These are phyloP conservation scores for Eucalyptus tenuipes DNA, from an alignment of 345 rosid species.

Conservation along the genomic window DNA sequence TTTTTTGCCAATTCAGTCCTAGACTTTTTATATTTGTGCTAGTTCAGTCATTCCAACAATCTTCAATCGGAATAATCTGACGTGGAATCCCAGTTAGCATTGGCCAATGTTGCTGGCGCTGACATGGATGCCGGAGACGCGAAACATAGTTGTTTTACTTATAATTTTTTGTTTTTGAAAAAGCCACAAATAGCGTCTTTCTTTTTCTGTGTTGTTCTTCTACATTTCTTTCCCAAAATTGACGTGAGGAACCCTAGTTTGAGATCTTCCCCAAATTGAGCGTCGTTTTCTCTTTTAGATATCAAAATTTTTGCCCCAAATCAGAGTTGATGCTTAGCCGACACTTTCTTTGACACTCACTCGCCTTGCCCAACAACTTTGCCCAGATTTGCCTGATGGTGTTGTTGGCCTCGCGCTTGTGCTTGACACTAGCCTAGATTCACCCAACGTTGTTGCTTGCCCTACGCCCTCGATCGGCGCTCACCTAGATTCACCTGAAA, in stretches of 20 bases:
- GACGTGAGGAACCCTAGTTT: not conserved
- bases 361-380: too few relatives aligned
- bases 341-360: not conserved
- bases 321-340: accelerated
- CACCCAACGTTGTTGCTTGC: too few relatives aligned
- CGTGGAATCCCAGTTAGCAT: accelerated
- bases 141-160: accelerated
- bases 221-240: not conserved
- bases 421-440: accelerated
- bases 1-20: too few relatives aligned
- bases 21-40: not conserved
- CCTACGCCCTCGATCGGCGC: accelerated
- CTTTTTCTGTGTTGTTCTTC: too few relatives aligned
- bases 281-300: too few relatives aligned
- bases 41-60: accelerated
- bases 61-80: too few relatives aligned
- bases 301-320: not conserved
- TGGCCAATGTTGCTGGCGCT: accelerated
- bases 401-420: accelerated
- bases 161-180: too few relatives aligned
- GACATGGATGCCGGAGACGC: accelerated
- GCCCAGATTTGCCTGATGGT: accelerated
- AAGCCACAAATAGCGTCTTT: accelerated
- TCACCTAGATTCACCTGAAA: not conserved
- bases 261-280: not conserved